Base-by-base conservation (phyloP, 2,329 filamentous ascomycete species). In the Diaporthe sp. region DNA sequence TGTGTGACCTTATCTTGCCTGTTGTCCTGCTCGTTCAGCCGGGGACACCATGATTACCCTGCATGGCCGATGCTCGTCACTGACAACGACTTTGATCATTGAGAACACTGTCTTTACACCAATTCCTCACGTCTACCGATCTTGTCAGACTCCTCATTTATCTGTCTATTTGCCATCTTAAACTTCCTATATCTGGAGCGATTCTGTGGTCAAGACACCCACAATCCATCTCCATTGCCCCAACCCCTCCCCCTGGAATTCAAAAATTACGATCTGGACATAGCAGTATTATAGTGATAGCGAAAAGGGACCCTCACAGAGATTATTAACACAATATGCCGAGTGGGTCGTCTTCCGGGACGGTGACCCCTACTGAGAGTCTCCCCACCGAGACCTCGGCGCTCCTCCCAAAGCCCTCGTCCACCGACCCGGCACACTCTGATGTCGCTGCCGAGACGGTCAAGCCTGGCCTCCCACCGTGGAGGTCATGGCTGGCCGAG, bases 401-500 rank as follows among this genome's bases (percentile, higher is more conserved):
- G 22, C 74, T 78, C 25, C 75, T 78, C 58, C 72, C 73, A 31
- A 75, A 78, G 65, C 74, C 77, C 3, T 22, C 74, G 1, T 68
- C 69, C 46, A 68, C 42, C 22, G 55, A 73, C 34, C 39, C 69
- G 19, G 31, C 55, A n/a, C 5, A 57, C 22, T 28, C 74, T 34
- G 69, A 73, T 49, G 65, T 28, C 44, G 46, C 39, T 42, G 68
- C 53, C 25, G 58, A 76, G 72, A 49, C 39, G 4, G 67, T 17
- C 44, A 55, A 72, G n/a, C 51, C 71, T 51, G 59, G 34, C 59
- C 44, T 10, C 57, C 74, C 76, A n/a, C 76, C 79, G 80, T 88
- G 86, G 86, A 78, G 76, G 53, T 76, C 79, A 80, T 88, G 86
- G 86, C 78, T 88, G 4, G 76, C 81, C 34, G 94, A 97, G 82